Evolutionary conservation across 2,329 filamentous ascomycete genomes (phyloP), one percentile per base, ranked within the genome.

Genomic region (Bipolaris zeicola): DNA sequence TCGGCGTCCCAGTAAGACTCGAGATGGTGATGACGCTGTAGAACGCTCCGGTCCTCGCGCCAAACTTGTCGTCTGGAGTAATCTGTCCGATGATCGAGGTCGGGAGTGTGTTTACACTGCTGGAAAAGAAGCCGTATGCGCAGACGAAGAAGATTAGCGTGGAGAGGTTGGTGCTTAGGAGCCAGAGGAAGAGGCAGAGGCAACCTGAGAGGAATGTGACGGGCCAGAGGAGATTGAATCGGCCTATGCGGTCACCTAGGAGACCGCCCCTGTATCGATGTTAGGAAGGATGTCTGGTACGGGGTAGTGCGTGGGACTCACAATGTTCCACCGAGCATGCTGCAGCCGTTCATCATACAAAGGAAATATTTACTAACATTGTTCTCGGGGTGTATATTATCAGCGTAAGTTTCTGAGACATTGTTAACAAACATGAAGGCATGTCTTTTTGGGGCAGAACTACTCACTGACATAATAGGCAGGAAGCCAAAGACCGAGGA

Each of bases 101-200:
- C 0, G 80, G 79, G 16, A 91, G 77, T 0, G 84, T 84, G 34
- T 89, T 83, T 64, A 87, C 89, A 2, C 85, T 84, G 11, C 89
- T 89, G 0, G 85, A 87, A 13, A 82, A 82, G 70, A 91, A 90
- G 16, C 89, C 89, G 63, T 89, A 92, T 6, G 90, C 74, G n/a
- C 83, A 79, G 11, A 83, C 81, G 71, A 90, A 91, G 34, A 86
- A 79, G 47, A 91, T 81, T 55, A 88, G 84, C 1, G 84, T 81
- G 0, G 82, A 81, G 8, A 86, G 83, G 36, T 78, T 78, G 3
- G 56, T 43, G 5, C 66, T 63, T 1, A 70, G 81, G 4, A 86
- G 75, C 85, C 85, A 87, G 5, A 90, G 75, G 1, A 79, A 82
- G 0, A 87, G 74, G 11, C 81, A 78, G 1, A 85, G 63, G 34